Conservation (phyloP, 1,284 basidiomycete species). For the Ceratobasidium sp. region DNA sequence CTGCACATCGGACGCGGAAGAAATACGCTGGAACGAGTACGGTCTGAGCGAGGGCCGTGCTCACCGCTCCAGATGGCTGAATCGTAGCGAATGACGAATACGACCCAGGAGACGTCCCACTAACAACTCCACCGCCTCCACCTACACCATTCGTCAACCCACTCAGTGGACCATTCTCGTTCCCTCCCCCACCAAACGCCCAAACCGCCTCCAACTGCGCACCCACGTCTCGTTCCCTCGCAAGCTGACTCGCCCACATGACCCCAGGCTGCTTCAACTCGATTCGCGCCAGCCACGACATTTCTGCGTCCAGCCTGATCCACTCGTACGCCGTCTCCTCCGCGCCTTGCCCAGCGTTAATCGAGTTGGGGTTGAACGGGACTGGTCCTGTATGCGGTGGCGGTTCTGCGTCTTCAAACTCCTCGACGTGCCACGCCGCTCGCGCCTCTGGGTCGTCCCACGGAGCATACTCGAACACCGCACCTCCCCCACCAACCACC, state of each 20-base stretch:
- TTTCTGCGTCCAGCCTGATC: constrained; percentile 99
- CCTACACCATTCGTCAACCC: background rate
- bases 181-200: constrained; percentile 42
- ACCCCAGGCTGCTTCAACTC: constrained; percentile 97
- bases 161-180: background rate
- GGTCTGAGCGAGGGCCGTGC: constrained; percentile 78
- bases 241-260: constrained; percentile 98
- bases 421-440: constrained; percentile 94
- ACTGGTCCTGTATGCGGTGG: constrained; percentile 81
- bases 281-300: constrained; percentile 96
- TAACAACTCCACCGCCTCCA: constrained; percentile 10
- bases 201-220: constrained; percentile 86
- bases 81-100: constrained; percentile 40
- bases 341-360: background rate
- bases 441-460: constrained; percentile 97
- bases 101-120: constrained; percentile 22
- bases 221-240: constrained; percentile 97
- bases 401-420: constrained; percentile 98
- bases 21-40: constrained; percentile 97
- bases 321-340: constrained; percentile 88
- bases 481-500: constrained; percentile 86
- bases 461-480: constrained; percentile 85
- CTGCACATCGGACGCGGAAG: constrained; percentile 97
- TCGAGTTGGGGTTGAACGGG: constrained; percentile 38
- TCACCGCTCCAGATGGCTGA: constrained; percentile 30